Conservation (phyloP, 169 alveolate species). For the Babesia sp. region DNA sequence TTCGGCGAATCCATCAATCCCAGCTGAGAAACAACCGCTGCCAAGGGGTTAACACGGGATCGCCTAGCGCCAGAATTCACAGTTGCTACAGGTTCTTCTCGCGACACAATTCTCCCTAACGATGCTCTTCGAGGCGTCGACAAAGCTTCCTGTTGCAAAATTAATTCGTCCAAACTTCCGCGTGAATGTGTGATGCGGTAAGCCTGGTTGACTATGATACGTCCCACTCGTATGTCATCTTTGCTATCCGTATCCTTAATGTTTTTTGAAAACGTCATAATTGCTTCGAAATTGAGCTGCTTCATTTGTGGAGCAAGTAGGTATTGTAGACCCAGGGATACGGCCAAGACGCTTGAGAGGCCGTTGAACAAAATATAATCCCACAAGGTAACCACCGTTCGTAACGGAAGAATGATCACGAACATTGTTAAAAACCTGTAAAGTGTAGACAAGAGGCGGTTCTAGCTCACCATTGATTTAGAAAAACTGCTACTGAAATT, state of each 20-base stretch:
- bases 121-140: neutral
- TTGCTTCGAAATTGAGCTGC: conserved; percentile 63
- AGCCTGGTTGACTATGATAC: conserved; percentile 65
- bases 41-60: neutral
- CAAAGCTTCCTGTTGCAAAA: conserved; percentile 16
- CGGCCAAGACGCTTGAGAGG: conserved; percentile 56
- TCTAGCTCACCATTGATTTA: conserved; percentile 71
- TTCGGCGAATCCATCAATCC: neutral
- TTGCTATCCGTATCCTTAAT: conserved; percentile 60
- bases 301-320: conserved; percentile 59
- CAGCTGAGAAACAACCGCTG: neutral
- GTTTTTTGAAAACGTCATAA: conserved; percentile 46
- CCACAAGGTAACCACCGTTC: conserved; percentile 78
- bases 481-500: conserved; percentile 72
- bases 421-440: conserved; percentile 73
- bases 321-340: conserved; percentile 49
- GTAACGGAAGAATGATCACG: conserved; percentile 73
- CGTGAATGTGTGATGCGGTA: conserved; percentile 33
- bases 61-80: neutral
- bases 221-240: conserved; percentile 64
- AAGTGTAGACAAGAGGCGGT: neutral
- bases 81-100: neutral
- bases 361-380: conserved; percentile 71
- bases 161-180: conserved; percentile 27
- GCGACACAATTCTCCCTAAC: neutral